phyloP scores from a whole-genome alignment of 345 rosid genomes.

The Nephelium lappaceum region DNA sequence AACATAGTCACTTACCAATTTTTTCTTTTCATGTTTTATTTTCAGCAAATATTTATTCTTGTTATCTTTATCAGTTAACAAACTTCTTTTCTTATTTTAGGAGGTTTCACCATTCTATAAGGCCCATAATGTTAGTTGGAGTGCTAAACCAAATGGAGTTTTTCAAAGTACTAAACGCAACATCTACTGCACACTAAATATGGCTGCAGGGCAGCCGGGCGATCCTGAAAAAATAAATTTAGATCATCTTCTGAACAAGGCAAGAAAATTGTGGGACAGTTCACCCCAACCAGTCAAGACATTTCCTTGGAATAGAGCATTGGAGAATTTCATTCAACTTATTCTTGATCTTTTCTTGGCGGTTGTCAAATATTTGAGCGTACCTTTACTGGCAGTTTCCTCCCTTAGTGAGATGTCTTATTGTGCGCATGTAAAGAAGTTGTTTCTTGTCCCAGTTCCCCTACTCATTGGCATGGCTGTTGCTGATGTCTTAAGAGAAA shows the following conservation, averaged over 20 bases:
- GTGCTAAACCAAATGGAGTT: slow-evolving; percentile 28
- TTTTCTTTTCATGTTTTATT: not conserved
- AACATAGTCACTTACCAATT: not conserved
- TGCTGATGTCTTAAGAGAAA: slow-evolving; percentile 55
- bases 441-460: slow-evolving; percentile 66
- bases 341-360: slow-evolving; percentile 67
- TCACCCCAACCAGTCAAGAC: slow-evolving; percentile 77
- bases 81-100: slow-evolving; percentile 6
- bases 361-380: slow-evolving; percentile 66
- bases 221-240: slow-evolving; percentile 58
- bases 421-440: slow-evolving; percentile 83
- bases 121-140: slow-evolving; percentile 19
- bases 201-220: slow-evolving; percentile 63
- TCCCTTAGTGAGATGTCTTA: slow-evolving; percentile 98
- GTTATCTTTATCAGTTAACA: not conserved
- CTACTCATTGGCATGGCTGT: slow-evolving; percentile 65
- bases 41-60: not conserved
- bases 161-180: slow-evolving; percentile 32
- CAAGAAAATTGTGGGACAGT: slow-evolving; percentile 58
- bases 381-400: slow-evolving; percentile 69
- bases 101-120: slow-evolving; percentile 34
- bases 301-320: slow-evolving; percentile 78
- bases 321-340: slow-evolving; percentile 73
- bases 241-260: slow-evolving; percentile 44
- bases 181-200: slow-evolving; percentile 53